phyloP scores from a whole-genome alignment of 176 grass and related monocot species.

The Phoenix dactylifera region DNA sequence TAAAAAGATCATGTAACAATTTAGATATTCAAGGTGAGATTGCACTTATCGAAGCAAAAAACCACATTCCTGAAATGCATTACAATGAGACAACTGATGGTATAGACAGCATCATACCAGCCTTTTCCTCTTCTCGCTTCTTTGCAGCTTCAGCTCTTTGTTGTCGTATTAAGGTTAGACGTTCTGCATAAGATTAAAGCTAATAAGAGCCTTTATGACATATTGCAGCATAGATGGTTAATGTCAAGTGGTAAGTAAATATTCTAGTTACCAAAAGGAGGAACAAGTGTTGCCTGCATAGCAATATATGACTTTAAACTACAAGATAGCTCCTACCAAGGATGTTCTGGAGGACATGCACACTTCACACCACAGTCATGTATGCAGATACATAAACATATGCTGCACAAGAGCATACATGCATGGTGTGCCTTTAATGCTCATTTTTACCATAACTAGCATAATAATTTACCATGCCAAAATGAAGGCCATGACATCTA shows the following conservation, averaged over 20 bases:
- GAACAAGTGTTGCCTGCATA: neutral
- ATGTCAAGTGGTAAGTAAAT: neutral
- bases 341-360: too few relatives aligned
- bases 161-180: conserved; percentile 16
- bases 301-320: too few relatives aligned
- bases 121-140: conserved; percentile 16
- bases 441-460: too few relatives aligned
- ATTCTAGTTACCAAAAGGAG: neutral
- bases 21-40: too few relatives aligned
- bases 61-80: neutral
- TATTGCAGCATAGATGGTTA: conserved; percentile 8
- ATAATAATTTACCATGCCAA: too few relatives aligned
- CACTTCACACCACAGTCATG: too few relatives aligned
- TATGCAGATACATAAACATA: too few relatives aligned
- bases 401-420: too few relatives aligned
- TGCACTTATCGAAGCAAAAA: neutral
- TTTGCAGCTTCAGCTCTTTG: conserved; percentile 19
- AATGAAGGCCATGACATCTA: too few relatives aligned
- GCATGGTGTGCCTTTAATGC: too few relatives aligned
- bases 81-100: neutral
- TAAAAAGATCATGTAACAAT: too few relatives aligned
- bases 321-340: too few relatives aligned
- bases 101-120: neutral
- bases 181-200: conserved; percentile 2
- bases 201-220: conserved; percentile 5